Conservation (phyloP, 2,329 filamentous ascomycete species). For the Chlorencoelia australis region DNA sequence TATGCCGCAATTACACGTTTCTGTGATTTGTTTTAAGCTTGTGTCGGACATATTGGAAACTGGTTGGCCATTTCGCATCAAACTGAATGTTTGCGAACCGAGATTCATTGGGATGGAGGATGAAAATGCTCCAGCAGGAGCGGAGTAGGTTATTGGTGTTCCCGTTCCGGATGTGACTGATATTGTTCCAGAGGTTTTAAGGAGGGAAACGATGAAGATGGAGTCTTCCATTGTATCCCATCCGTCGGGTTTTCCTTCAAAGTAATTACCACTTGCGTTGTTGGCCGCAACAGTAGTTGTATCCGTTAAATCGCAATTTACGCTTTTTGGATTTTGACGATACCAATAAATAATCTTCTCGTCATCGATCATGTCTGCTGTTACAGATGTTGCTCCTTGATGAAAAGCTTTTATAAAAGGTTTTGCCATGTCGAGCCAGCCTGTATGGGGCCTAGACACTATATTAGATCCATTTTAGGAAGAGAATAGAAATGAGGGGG, state of each 20-base stretch:
- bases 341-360: constrained; percentile 6
- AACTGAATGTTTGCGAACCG: not conserved
- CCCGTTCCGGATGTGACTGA: not conserved
- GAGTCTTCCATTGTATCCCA: constrained; percentile 3
- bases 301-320: constrained; percentile 3
- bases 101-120: not conserved
- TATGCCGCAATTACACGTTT: not conserved
- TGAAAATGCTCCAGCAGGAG: not conserved
- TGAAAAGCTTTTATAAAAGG: constrained; percentile 4
- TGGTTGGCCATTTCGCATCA: not conserved
- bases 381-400: not conserved
- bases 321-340: not conserved
- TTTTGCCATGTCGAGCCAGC: constrained; percentile 2
- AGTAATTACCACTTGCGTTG: constrained; percentile 1
- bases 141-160: not conserved
- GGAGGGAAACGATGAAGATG: constrained; percentile 1
- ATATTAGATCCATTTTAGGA: not conserved
- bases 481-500: not conserved
- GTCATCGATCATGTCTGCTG: not conserved
- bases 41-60: not conserved
- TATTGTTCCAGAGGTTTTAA: not conserved
- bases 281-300: constrained; percentile 3
- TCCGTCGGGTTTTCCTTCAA: constrained; percentile 2
- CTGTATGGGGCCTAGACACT: constrained; percentile 2
- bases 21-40: not conserved